These are phyloP conservation scores for Cyclotella sp. DNA, from an alignment of 108 stramenopile genomes.

Conservation along the genomic window DNA sequence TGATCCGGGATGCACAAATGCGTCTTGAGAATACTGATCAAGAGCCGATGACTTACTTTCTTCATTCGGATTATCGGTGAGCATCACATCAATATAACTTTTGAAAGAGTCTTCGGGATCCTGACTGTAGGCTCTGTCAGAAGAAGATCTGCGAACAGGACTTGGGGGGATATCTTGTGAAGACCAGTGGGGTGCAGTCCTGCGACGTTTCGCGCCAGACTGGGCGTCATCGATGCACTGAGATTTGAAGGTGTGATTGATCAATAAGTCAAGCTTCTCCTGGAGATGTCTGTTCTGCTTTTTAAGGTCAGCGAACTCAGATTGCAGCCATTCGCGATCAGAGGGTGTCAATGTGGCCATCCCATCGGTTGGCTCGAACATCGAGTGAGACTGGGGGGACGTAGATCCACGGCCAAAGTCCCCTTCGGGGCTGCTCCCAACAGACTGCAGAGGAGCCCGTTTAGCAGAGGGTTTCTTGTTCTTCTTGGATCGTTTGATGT, in stretches of 20 bases:
- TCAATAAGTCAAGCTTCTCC: slow-evolving; percentile 12
- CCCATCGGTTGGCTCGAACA: neutral
- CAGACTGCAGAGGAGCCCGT: neutral
- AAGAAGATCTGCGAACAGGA: neutral
- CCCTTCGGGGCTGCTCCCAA: neutral
- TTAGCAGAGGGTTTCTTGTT: neutral
- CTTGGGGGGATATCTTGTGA: neutral
- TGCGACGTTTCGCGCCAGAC: neutral
- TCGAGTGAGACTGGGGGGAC: neutral
- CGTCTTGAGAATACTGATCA: neutral
- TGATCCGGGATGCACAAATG: neutral
- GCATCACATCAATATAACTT: neutral
- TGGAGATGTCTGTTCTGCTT: slow-evolving; percentile 10
- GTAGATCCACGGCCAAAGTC: neutral
- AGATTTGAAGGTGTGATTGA: neutral
- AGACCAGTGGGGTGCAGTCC: neutral
- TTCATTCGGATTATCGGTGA: neutral
- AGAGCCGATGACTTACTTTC: neutral
- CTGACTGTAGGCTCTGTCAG: slow-evolving; percentile 1
- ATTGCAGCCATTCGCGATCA: slow-evolving; percentile 7
- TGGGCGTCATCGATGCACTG: neutral
- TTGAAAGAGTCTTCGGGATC: neutral
- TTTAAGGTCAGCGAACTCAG: neutral
- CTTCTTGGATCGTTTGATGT: slow-evolving; percentile 10
- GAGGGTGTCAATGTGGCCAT: neutral